Conservation (phyloP, 2,329 filamentous ascomycete genomes). For the Ceratocystis cubensis region DNA sequence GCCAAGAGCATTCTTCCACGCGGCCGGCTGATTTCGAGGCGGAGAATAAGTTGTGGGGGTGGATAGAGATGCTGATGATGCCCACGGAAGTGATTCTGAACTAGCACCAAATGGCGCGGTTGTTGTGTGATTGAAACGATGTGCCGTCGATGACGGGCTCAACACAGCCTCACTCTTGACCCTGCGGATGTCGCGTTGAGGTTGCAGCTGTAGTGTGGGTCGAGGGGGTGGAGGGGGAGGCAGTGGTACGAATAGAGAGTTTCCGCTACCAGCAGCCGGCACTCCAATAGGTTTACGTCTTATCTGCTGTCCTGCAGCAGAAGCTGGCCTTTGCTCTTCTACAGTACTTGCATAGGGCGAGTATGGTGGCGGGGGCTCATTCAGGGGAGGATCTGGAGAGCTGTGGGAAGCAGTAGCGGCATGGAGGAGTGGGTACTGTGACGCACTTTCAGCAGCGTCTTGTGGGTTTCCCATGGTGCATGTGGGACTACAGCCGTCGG, state of each 20-base stretch:
- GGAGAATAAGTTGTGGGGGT: not conserved
- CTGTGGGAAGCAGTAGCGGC: not conserved
- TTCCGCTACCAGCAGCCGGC: not conserved
- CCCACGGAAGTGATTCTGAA: not conserved
- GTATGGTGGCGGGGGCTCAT: conserved; percentile 4
- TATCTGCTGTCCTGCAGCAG: conserved; percentile 2
- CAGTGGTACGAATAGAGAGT: not conserved
- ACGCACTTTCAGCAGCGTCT: not conserved
- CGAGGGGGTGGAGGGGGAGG: not conserved
- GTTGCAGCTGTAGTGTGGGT: not conserved
- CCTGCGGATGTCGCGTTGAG: conserved; percentile 12
- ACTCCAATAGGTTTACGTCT: conserved; percentile 10
- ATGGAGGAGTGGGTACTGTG: not conserved
- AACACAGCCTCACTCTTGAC: conserved; percentile 18
- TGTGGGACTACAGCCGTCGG: not conserved
- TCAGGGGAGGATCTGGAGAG: not conserved
- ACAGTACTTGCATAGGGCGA: not conserved
- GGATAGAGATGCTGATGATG: not conserved
- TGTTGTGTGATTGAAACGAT: not conserved
- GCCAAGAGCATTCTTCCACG: conserved; percentile 38
- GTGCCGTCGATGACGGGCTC: not conserved
- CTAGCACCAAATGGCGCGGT: not conserved
- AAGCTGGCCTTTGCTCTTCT: not conserved
- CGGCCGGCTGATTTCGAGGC: not conserved
- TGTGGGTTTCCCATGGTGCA: not conserved